Evolutionary conservation across 306 rosid species (phyloP).

Genomic region (Mimosa pudica): DNA sequence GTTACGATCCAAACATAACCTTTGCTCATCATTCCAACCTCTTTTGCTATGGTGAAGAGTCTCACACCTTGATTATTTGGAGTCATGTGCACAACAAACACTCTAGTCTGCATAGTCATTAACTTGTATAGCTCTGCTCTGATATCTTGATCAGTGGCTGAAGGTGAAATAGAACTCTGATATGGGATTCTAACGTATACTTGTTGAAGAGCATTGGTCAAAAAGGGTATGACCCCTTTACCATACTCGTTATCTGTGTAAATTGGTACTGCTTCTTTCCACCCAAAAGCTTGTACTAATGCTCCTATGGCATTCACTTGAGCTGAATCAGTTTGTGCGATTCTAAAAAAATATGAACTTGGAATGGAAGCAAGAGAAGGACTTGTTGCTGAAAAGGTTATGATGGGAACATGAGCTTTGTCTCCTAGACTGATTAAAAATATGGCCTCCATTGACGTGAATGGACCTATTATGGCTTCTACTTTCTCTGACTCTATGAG

Average conservation of each 20-base stretch:
- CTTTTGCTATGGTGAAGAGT: conserved; percentile 43
- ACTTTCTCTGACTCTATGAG: conserved; percentile 54
- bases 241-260: conserved; percentile 51
- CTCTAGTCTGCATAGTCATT: conserved; percentile 50
- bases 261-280: conserved; percentile 57
- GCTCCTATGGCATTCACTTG: conserved; percentile 51
- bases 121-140: conserved; percentile 45
- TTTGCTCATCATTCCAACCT: conserved; percentile 56
- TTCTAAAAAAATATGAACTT: conserved; percentile 52
- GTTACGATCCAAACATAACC: conserved; percentile 66
- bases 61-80: conserved; percentile 31
- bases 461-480: conserved; percentile 57
- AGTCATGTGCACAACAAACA: conserved; percentile 63
- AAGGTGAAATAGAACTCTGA: conserved; percentile 38
- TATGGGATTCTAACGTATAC: conserved; percentile 38
- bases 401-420: conserved; percentile 53
- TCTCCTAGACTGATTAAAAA: conserved; percentile 54
- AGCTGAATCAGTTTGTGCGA: conserved; percentile 43
- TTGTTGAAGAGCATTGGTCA: conserved; percentile 46
- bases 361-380: conserved; percentile 47
- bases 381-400: conserved; percentile 59
- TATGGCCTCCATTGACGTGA: conserved; percentile 49
- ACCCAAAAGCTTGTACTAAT: conserved; percentile 46
- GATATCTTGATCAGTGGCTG: conserved; percentile 44
- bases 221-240: conserved; percentile 46